Percentiles rank a stretch among this genome's conserved stretches.
Evolutionary conservation across 1,284 basidiomycete species (phyloP).

Genomic region (Limonomyces culmigenus): DNA sequence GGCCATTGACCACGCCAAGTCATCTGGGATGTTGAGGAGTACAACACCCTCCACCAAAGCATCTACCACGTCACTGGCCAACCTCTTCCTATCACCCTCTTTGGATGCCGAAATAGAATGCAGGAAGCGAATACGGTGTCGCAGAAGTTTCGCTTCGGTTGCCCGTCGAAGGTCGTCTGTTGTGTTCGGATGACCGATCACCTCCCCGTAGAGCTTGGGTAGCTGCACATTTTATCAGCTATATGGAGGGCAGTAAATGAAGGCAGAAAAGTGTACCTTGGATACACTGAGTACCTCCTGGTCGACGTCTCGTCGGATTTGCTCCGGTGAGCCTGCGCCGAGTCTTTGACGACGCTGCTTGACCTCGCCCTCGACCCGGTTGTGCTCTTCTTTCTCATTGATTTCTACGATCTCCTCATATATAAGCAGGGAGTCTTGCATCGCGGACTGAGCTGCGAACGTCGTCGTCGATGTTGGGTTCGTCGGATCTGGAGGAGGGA

Average conservation of each 20-base stretch:
- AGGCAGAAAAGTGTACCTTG: conserved; percentile 21
- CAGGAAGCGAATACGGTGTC: conserved; percentile 28
- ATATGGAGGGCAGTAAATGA: no score
- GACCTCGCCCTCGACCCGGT: conserved; percentile 43
- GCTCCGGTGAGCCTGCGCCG: conserved; percentile 46
- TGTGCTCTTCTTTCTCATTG: conserved; percentile 41
- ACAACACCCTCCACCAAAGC: conserved; percentile 61
- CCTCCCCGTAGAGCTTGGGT: conserved; percentile 51
- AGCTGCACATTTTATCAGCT: no score
- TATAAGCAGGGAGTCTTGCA: conserved; percentile 52
- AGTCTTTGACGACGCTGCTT: conserved; percentile 63
- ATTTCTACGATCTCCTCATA: conserved; percentile 53
- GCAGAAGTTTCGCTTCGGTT: conserved; percentile 57
- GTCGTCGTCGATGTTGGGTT: conserved; percentile 49
- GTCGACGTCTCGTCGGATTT: conserved; percentile 50
- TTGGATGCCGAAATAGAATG: conserved; percentile 31
- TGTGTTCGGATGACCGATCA: conserved; percentile 63
- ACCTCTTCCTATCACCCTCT: conserved; percentile 29
- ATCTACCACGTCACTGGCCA: conserved; percentile 48
- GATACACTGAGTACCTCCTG: conserved; percentile 45
- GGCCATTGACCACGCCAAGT: conserved; percentile 63
- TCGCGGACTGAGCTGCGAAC: conserved; percentile 36
- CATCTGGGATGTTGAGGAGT: conserved; percentile 57
- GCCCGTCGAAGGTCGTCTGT: conserved; percentile 52
- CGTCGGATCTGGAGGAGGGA: conserved; percentile 65